These are phyloP conservation scores for Rutstroemia sp. DNA, from an alignment of 2,329 filamentous ascomycete species.

Conservation along the genomic window DNA sequence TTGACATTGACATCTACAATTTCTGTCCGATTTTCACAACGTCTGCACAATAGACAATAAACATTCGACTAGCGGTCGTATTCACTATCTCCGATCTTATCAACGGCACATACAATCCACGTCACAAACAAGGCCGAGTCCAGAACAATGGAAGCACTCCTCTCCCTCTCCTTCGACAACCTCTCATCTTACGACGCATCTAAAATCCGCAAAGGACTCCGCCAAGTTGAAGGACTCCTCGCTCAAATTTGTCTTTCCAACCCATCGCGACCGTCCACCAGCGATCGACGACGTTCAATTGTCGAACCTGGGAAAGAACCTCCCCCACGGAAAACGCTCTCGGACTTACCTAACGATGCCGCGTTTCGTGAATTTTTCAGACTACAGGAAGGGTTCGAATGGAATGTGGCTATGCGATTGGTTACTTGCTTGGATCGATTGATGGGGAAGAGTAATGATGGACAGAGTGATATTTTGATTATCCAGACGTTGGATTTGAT, in stretches of 20 bases:
- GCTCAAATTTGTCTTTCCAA: constrained; percentile 85
- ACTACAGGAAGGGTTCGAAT: constrained; percentile 93
- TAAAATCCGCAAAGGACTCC: constrained; percentile 88
- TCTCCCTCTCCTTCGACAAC: constrained; percentile 88
- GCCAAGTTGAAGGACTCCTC: constrained; percentile 87
- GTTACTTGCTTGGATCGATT: constrained; percentile 81
- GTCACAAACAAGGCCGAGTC: not conserved
- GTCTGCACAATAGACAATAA: too few relatives aligned
- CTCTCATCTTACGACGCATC: constrained; percentile 75
- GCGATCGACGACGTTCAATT: constrained; percentile 24
- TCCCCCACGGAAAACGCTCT: constrained; percentile 50
- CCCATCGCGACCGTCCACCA: constrained; percentile 21
- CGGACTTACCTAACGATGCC: constrained; percentile 69
- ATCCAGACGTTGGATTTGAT: constrained; percentile 81
- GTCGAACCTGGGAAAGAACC: constrained; percentile 32
- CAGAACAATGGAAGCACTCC: constrained; percentile 71
- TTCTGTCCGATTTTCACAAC: too few relatives aligned
- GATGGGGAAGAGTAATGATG: constrained; percentile 73
- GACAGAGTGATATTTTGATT: constrained; percentile 81
- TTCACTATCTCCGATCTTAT: constrained; percentile 22
- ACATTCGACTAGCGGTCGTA: too few relatives aligned
- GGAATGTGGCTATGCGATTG: constrained; percentile 86
- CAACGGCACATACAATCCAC: constrained; percentile 21
- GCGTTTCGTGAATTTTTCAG: constrained; percentile 96
- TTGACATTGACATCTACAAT: too few relatives aligned